phyloP scores from a whole-genome alignment of 1,284 basidiomycete species.

The Cutaneotrichosporon cyanovorans region DNA sequence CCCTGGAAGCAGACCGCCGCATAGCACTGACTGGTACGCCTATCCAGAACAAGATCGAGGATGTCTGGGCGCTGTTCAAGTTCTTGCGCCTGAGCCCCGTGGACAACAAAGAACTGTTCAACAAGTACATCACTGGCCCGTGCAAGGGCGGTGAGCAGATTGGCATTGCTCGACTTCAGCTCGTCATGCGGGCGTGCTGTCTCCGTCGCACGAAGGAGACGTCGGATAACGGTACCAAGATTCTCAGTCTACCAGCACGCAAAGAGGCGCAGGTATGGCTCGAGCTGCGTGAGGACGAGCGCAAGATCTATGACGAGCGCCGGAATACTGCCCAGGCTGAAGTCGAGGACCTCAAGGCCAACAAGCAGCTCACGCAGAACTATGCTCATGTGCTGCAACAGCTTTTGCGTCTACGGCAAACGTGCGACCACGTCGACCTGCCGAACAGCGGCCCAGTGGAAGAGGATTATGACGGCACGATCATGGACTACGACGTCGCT shows the following conservation, averaged over 20 bases:
- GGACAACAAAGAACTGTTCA: conserved; percentile 89
- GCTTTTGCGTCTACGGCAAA: conserved; percentile 87
- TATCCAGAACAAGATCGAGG: conserved; percentile 97
- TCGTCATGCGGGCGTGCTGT: conserved; percentile 94
- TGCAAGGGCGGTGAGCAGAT: conserved; percentile 87
- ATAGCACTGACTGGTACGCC: conserved; percentile 94
- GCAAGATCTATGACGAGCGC: conserved; percentile 84
- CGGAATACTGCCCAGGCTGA: conserved; percentile 26
- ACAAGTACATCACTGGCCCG: conserved; percentile 80
- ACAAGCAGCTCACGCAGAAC: conserved; percentile 82
- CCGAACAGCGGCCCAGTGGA: conserved; percentile 53
- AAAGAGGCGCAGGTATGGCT: conserved; percentile 77
- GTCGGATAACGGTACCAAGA: conserved; percentile 68
- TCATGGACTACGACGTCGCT: conserved; percentile 64
- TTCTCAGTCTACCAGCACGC: conserved; percentile 80
- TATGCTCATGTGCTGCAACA: conserved; percentile 97
- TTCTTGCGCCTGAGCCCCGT: conserved; percentile 89
- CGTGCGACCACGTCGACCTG: conserved; percentile 92
- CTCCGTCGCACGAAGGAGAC: conserved; percentile 93
- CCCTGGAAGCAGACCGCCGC: conserved; percentile 84
- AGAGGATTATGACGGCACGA: conserved; percentile 54
- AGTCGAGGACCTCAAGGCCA: conserved; percentile 64
- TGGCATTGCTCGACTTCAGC: conserved; percentile 87
- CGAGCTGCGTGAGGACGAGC: conserved; percentile 74
- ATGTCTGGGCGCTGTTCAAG: conserved; percentile 92